Conservation (phyloP, 148 eudicot genomes). For the Arbutus unedo region DNA sequence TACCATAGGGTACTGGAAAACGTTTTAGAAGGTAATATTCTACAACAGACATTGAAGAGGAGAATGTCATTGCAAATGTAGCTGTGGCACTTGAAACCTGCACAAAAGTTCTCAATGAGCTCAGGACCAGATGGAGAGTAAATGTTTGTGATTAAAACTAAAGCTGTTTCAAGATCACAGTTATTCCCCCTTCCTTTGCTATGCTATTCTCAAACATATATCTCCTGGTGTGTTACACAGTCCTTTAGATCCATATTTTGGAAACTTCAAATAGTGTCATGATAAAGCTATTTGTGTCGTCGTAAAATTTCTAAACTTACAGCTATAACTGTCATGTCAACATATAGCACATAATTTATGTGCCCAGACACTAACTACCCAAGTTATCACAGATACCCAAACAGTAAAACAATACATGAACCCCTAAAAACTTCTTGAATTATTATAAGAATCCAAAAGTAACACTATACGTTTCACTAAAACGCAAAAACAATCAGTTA, state of each 20-base stretch:
- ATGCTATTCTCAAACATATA: neutral
- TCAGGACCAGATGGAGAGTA: slow-evolving; percentile 6
- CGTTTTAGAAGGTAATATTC: slow-evolving; percentile 95
- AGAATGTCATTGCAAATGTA: slow-evolving; percentile 93
- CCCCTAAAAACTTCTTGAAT: neutral
- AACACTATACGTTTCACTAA: neutral
- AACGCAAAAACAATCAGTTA: neutral
- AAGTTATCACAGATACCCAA: neutral
- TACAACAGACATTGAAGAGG: slow-evolving; percentile 92
- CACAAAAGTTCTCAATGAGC: slow-evolving; percentile 14
- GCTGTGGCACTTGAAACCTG: slow-evolving; percentile 99
- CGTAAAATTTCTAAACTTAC: neutral
- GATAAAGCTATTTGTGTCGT: neutral
- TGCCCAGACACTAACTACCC: neutral
- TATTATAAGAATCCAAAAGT: neutral
- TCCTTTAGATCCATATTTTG: neutral
- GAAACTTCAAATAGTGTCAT: neutral
- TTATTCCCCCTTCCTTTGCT: neutral
- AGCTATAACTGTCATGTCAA: neutral
- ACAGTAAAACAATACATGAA: neutral
- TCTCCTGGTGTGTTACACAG: neutral
- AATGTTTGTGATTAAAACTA: neutral
- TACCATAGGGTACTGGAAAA: slow-evolving; percentile 92
- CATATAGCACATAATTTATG: neutral
- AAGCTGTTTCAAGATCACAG: neutral